These are phyloP conservation scores for Fonsecaea multimorphosa DNA, from an alignment of 2,329 filamentous ascomycete species.

Conservation along the genomic window DNA sequence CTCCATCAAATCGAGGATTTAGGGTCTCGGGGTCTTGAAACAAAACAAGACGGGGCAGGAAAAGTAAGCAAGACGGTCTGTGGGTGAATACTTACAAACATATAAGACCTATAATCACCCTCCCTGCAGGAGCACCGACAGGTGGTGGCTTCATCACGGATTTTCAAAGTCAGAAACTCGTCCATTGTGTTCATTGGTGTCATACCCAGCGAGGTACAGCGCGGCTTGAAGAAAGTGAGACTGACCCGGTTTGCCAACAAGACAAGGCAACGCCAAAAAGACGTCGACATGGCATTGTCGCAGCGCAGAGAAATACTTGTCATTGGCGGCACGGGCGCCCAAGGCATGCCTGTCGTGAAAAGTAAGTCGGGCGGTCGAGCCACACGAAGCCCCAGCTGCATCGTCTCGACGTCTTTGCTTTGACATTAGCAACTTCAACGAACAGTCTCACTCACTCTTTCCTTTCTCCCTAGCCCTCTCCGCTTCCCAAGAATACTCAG, in stretches of 20 bases:
- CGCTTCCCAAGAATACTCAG: constrained; percentile 21
- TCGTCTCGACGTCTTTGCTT: background rate
- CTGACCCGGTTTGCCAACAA: background rate
- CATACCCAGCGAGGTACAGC: background rate
- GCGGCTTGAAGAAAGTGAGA: background rate
- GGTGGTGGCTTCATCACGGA: background rate
- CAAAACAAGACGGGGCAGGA: background rate
- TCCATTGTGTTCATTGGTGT: background rate
- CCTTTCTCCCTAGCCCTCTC: constrained; percentile 13
- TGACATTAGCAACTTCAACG: background rate
- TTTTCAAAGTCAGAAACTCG: background rate
- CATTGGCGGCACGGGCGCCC: constrained; percentile 59
- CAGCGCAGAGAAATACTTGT: constrained; percentile 39
- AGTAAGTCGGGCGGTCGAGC: constrained; percentile 31
- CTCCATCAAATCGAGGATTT: background rate
- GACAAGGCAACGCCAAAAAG: background rate
- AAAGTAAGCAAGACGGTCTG: background rate
- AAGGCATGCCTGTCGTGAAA: constrained; percentile 56
- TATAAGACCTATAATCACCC: background rate
- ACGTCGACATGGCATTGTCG: constrained; percentile 6
- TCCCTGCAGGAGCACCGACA: background rate
- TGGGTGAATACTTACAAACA: background rate
- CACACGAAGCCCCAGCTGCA: background rate
- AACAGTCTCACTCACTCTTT: background rate
- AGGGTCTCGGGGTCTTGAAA: background rate